These are phyloP conservation scores for Porcisia hertigi DNA, from an alignment of 208 protist genomes.

Conservation along the genomic window DNA sequence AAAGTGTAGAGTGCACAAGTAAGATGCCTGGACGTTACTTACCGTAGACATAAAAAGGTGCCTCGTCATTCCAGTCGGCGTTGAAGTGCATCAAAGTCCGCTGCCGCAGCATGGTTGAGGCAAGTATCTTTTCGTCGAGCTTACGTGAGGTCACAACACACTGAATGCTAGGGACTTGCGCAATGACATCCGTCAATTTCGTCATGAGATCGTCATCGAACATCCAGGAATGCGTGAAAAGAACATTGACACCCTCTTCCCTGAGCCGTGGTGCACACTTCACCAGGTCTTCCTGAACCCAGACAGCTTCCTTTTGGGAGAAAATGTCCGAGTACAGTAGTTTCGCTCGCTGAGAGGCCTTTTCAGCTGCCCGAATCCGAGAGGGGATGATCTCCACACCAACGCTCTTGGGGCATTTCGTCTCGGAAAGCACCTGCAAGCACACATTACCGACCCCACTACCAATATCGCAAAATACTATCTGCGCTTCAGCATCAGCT, in stretches of 20 bases:
- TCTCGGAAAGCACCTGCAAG: conserved; percentile 80
- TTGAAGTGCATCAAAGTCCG: conserved; percentile 53
- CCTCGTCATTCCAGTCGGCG: conserved; percentile 78
- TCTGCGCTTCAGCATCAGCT: conserved; percentile 43
- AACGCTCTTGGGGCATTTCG: conserved; percentile 66
- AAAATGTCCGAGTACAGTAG: conserved; percentile 58
- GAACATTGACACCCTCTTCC: conserved; percentile 65
- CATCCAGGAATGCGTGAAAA: conserved; percentile 86
- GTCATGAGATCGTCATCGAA: conserved; percentile 84
- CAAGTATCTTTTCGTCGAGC: conserved; percentile 51
- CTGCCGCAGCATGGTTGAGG: conserved; percentile 33
- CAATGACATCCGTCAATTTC: conserved; percentile 53
- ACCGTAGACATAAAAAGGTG: conserved; percentile 80
- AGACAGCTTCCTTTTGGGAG: conserved; percentile 57
- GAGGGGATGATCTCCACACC: conserved; percentile 83
- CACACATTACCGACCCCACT: conserved; percentile 85
- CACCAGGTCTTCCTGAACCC: conserved; percentile 69
- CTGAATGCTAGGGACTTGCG: conserved; percentile 52
- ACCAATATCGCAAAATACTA: conserved; percentile 88
- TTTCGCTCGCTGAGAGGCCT: conserved; percentile 52
- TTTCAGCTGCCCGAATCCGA: conserved; percentile 46
- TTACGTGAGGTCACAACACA: conserved; percentile 83
- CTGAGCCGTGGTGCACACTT: conserved; percentile 45
- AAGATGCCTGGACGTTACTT: neutral
- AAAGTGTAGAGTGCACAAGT: neutral